A percentile compares a stretch with the other conserved stretches of the same genome.
phyloP scores from a whole-genome alignment of 176 grass and related monocot species.

The Leersia perrieri region DNA sequence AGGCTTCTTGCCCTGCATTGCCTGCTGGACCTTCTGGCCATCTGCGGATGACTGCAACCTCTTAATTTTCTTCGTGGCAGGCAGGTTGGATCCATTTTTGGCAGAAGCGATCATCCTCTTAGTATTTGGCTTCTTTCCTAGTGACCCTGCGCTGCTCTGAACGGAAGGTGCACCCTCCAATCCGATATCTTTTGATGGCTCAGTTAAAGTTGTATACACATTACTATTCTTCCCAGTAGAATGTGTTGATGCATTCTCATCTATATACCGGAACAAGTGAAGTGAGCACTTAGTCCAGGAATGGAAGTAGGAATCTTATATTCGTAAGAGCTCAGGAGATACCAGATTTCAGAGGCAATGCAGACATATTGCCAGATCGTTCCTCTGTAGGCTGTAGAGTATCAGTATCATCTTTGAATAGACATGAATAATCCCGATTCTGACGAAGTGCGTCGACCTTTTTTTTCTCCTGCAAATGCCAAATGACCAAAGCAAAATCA shows the following conservation, averaged over 20 bases:
- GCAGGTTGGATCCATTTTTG: constrained; percentile 7
- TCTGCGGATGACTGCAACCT: constrained; percentile 2
- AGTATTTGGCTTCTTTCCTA: constrained; percentile 1
- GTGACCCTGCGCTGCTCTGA: neutral
- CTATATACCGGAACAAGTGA: neutral
- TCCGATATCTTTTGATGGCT: constrained; percentile 19
- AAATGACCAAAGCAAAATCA: neutral
- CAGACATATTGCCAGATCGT: neutral
- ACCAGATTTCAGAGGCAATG: constrained; percentile 46
- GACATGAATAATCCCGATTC: constrained; percentile 75
- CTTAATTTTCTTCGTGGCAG: neutral
- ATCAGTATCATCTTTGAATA: constrained; percentile 71
- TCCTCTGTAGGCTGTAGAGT: constrained; percentile 24
- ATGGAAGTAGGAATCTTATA: neutral
- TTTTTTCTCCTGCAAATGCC: constrained; percentile 49
- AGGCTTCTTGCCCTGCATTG: constrained; percentile 25
- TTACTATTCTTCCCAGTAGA: constrained; percentile 15
- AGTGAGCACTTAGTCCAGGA: neutral
- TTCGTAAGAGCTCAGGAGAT: constrained; percentile 4
- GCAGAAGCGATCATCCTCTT: constrained; percentile 8
- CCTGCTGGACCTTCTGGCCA: neutral
- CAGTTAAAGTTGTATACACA: too few relatives aligned
- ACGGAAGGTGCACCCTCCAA: constrained; percentile 24
- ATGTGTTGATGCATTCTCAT: constrained; percentile 8
- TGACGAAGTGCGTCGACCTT: constrained; percentile 68